Base-by-base conservation (phyloP, 1,284 basidiomycete species). In the Puccinia triticina region DNA sequence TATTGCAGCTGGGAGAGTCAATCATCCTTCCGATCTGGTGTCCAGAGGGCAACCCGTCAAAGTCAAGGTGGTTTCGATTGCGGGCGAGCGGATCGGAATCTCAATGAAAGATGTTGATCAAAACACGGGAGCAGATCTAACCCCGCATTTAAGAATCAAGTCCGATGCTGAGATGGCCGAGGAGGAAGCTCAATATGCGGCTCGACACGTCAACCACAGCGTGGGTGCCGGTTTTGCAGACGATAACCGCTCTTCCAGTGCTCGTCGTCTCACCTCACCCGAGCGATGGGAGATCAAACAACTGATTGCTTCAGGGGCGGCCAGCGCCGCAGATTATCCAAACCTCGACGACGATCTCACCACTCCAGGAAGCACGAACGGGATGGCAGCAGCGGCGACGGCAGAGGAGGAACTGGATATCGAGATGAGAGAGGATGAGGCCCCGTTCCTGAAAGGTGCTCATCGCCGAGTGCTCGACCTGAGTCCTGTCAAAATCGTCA, bases 241-340 rank as follows among this genome's bases (percentile, higher is more conserved):
- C 67, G 73, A 72, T 37, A 74, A 73, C 48, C 69, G 79, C 32
- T 82, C 93, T 32, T 55, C 50, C 26, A 93, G 93, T 23, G 94
- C 94, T 0, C 96, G 96, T 87, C 91, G 97, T 23, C 89, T 99
- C 81, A 96, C 96, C 0, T 96, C 94, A 37, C 97, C 97, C 0
- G 97, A 99, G 87, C 91, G 97, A 32, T 99, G 96, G 94, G 97
- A 99, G 89, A 94, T 99, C 87, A 98, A 98, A 87, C 97, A 99
- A 87, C 91, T 99, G 83, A 98, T 99, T 83, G 94, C 97, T 0
- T 97, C 95, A 59, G 97, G 97, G 71, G 93, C 92, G 7, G 91
- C 98, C 69, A 92, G 93, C 85, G 93, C 96, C 10, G 92, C 94
- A 16, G 97, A 99, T 88, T 98, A 98, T 86, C 96, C 96, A 2